Percentiles rank a stretch among this genome's conserved stretches.
These are phyloP conservation scores for Tricholoma sp. DNA, from an alignment of 768 basidiomycete species.

Conservation along the genomic window DNA sequence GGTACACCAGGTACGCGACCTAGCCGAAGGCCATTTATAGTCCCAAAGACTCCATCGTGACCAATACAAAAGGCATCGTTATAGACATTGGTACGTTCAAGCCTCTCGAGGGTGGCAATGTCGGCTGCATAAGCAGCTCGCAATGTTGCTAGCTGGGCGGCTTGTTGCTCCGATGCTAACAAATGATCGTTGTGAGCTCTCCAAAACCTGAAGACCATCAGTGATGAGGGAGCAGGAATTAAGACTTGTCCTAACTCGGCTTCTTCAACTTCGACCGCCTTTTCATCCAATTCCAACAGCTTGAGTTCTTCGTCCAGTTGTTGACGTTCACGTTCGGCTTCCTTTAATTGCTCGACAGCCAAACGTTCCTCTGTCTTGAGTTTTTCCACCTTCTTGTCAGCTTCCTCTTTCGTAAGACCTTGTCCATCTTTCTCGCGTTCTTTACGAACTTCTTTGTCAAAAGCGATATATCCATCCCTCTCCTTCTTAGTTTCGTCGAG, in stretches of 20 bases:
- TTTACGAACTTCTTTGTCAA: constrained; percentile 82
- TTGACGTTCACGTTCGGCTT: constrained; percentile 70
- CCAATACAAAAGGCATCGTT: constrained; percentile 95
- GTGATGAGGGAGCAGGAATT: constrained; percentile 6
- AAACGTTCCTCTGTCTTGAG: constrained; percentile 61
- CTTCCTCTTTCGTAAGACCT: constrained; percentile 55
- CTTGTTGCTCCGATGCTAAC: constrained; percentile 58
- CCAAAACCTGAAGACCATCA: constrained; percentile 62
- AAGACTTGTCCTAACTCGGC: constrained; percentile 52
- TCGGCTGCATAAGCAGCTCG: constrained; percentile 77
- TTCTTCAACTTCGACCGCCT: constrained; percentile 75
- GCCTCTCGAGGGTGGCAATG: constrained; percentile 70
- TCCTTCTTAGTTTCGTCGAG: constrained; percentile 90
- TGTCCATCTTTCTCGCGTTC: constrained; percentile 71
- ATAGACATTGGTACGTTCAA: constrained; percentile 91
- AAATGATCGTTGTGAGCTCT: constrained; percentile 69
- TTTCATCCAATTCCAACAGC: constrained; percentile 72
- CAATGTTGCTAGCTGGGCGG: constrained; percentile 63
- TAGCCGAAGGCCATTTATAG: constrained; percentile 88
- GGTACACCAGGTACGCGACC: constrained; percentile 61
- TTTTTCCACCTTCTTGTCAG: constrained; percentile 67
- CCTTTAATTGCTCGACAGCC: constrained; percentile 71
- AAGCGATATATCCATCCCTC: constrained; percentile 88
- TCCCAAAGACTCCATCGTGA: constrained; percentile 91
- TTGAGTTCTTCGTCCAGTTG: constrained; percentile 71